These are phyloP conservation scores for Diutina ranongensis DNA, from an alignment of 1,139 yeast genomes.

Conservation along the genomic window DNA sequence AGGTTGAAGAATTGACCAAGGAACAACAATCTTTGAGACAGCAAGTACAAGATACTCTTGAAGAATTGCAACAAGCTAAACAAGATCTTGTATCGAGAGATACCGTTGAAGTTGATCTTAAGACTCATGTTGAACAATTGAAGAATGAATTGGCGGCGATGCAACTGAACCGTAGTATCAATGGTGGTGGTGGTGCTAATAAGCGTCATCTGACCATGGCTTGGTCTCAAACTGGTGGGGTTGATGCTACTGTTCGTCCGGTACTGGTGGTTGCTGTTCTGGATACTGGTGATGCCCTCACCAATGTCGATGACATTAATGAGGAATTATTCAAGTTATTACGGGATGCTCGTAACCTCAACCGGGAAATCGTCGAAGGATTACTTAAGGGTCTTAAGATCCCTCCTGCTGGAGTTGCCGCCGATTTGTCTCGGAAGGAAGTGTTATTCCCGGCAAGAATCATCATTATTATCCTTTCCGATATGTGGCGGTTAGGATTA, in stretches of 20 bases:
- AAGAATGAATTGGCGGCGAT: constrained; percentile 52
- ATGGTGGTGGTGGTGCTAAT: constrained; percentile 15
- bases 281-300: constrained; percentile 33
- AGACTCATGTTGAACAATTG: constrained; percentile 56
- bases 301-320: constrained; percentile 56
- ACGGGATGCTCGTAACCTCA: constrained; percentile 70
- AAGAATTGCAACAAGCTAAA: constrained; percentile 53
- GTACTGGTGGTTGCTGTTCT: constrained; percentile 51
- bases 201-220: constrained; percentile 33
- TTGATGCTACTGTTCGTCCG: constrained; percentile 19
- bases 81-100: constrained; percentile 51
- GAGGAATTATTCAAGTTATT: constrained; percentile 62
- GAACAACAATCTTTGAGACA: constrained; percentile 55
- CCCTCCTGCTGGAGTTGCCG: constrained; percentile 77
- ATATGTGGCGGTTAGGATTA: constrained; percentile 97
- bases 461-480: constrained; percentile 81
- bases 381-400: constrained; percentile 79
- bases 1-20: constrained; percentile 51
- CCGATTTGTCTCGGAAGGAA: constrained; percentile 78
- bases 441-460: constrained; percentile 95
- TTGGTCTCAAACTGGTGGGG: constrained; percentile 19
- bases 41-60: constrained; percentile 51
- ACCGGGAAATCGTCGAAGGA: constrained; percentile 81
- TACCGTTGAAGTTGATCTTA: constrained; percentile 58
- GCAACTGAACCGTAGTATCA: constrained; percentile 13